Base-by-base conservation (phyloP, 116 monocot species). In the Cymodocea nodosa region DNA sequence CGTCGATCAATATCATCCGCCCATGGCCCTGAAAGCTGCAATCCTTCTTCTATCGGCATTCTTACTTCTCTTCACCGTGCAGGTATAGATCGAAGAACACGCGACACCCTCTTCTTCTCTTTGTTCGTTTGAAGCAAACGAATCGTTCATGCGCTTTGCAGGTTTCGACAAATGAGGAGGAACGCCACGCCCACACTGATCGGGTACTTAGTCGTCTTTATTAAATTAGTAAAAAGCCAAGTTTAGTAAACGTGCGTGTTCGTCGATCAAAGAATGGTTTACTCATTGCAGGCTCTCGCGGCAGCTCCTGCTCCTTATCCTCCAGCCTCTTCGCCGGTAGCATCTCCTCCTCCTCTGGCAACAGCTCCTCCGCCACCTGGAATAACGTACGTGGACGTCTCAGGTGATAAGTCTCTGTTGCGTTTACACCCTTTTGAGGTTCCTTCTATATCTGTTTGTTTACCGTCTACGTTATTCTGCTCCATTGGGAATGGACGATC, bases 341-440 rank as follows among this genome's bases (percentile, higher is more conserved):
- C 35, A 17, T n/a, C 34, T 7, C n/a, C 62, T 18, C 62, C 61
- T 17, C 17, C 61, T n/a, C n/a, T n/a, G n/a, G n/a, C n/a, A 7
- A 36, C 35, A 17, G 36, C 34, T 7, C n/a, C 62, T 18, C 62
- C 61, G 15, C 17, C 61, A 4, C 63, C 51, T 25, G 51, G 51
- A 50, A 65, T 65, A 40, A 15, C 15, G 51, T 65, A 65, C 16
- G 65, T 65, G 18, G 65, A 65, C 23, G 20, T 65, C 16, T 16
- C 62, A 62, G 62, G 62, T 61, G 24, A 61, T 35, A n/a, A 53
- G 17, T 16, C 4, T 53, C 0, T 16, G 4, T 16, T 53, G 5
- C 53, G 5, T 2, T 53, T 15, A 18, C 15, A 53, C 17, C 18
- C 17, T 53, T 16, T 16, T 53, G 14, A 0, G 52, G 5, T 11